Conservation (phyloP, 1,139 yeast species). For the Saccharomyces hybrid region DNA sequence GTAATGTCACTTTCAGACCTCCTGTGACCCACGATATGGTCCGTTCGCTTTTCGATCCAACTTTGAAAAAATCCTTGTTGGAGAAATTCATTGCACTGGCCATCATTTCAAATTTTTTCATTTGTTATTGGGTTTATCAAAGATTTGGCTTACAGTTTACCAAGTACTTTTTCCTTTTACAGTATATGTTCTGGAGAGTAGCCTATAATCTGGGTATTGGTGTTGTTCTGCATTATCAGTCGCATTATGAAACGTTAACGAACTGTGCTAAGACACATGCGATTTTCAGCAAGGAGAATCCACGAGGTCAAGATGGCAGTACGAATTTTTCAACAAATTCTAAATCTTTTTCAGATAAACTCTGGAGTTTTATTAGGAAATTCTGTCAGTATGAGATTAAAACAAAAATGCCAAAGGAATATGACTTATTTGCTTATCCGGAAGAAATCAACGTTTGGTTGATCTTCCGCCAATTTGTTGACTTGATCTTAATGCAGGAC, state of each 20-base stretch:
- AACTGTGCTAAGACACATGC: conserved; percentile 43
- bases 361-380: conserved; percentile 34
- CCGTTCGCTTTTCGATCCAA: conserved; percentile 72
- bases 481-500: conserved; percentile 79
- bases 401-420: conserved; percentile 53
- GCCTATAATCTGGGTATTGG: conserved; percentile 80
- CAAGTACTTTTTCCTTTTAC: conserved; percentile 31
- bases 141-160: conserved; percentile 18
- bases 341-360: no score
- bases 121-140: conserved; percentile 38
- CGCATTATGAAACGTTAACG: conserved; percentile 51
- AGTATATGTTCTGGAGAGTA: conserved; percentile 71
- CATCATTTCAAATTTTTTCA: conserved; percentile 44
- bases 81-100: conserved; percentile 53
- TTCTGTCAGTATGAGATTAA: conserved; percentile 44
- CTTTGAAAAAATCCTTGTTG: conserved; percentile 57
- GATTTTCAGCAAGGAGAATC: conserved; percentile 39
- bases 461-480: conserved; percentile 71
- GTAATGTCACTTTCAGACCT: conserved; percentile 46
- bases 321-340: no score
- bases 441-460: conserved; percentile 81
- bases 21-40: conserved; percentile 87
- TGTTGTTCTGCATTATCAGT: conserved; percentile 57
- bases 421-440: conserved; percentile 49
- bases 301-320: no score